A percentile compares a stretch with the other conserved stretches of the same genome.
Evolutionary conservation across 768 basidiomycete genomes (phyloP).

Genomic region (Zangia roseola): DNA sequence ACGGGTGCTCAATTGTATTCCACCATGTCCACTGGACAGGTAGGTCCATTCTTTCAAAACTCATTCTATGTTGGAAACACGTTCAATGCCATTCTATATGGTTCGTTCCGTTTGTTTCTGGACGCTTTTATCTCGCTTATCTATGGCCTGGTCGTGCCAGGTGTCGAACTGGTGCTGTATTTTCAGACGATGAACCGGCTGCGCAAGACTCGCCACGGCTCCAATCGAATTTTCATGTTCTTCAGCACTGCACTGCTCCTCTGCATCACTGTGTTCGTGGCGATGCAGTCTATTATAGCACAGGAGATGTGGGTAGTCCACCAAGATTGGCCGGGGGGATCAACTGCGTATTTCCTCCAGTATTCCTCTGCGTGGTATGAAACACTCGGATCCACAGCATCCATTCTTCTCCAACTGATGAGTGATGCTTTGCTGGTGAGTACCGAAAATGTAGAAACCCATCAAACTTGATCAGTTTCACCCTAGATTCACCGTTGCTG

Average conservation of each 20-base stretch:
- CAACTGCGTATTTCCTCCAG: conserved; percentile 27
- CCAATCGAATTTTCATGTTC: conserved; percentile 7
- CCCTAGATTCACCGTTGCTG: conserved; percentile 35
- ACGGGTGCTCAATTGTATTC: too few relatives aligned
- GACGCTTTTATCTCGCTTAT: neutral
- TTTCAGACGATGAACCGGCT: conserved; percentile 7
- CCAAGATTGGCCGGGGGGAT: conserved; percentile 33
- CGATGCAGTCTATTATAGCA: conserved; percentile 17
- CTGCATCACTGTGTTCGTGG: conserved; percentile 28
- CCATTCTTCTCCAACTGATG: conserved; percentile 28
- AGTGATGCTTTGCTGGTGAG: conserved; percentile 35
- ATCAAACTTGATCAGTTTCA: neutral
- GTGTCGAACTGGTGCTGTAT: conserved; percentile 16
- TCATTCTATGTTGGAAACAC: conserved; percentile 15
- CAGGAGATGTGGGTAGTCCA: conserved; percentile 35
- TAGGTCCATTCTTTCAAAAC: conserved; percentile 10
- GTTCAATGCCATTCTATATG: conserved; percentile 17
- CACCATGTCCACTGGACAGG: too few relatives aligned
- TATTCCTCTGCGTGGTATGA: conserved; percentile 22
- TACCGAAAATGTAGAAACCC: neutral
- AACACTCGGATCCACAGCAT: conserved; percentile 27
- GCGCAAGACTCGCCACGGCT: neutral
- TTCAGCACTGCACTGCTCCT: conserved; percentile 18
- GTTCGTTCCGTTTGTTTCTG: neutral
- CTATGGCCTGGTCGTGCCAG: neutral